These are phyloP conservation scores for Torulaspora globosa DNA, from an alignment of 1,139 yeast species.

Conservation along the genomic window DNA sequence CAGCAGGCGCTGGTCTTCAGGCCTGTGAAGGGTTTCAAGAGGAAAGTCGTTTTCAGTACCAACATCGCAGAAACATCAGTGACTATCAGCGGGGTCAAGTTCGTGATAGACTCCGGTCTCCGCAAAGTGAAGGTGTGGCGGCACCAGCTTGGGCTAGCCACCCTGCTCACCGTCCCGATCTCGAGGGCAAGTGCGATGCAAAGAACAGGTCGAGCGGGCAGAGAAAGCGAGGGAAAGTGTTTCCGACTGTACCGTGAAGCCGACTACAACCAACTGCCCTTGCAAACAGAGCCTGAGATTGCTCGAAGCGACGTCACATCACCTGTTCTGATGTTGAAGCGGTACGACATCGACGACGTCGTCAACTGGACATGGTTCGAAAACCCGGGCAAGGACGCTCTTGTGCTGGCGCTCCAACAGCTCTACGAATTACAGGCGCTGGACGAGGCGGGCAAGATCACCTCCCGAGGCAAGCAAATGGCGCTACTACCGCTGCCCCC, in stretches of 20 bases:
- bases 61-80: slow-evolving; percentile 97
- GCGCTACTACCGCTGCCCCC: slow-evolving; percentile 88
- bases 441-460: slow-evolving; percentile 69
- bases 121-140: slow-evolving; percentile 93
- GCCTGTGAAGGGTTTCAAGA: slow-evolving; percentile 46
- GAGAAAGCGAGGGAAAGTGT: slow-evolving; percentile 91
- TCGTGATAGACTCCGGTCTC: slow-evolving; percentile 88
- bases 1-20: slow-evolving; percentile 77
- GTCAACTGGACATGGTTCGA: slow-evolving; percentile 91
- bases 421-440: slow-evolving; percentile 77
- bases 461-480: slow-evolving; percentile 76
- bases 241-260: slow-evolving; percentile 76
- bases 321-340: slow-evolving; percentile 78
- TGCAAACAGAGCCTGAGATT: slow-evolving; percentile 90
- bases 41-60: slow-evolving; percentile 87
- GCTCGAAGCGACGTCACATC: slow-evolving; percentile 79
- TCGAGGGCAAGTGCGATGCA: slow-evolving; percentile 94
- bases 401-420: slow-evolving; percentile 71
- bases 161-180: slow-evolving; percentile 84
- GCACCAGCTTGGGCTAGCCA: slow-evolving; percentile 84
- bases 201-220: slow-evolving; percentile 98
- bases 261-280: slow-evolving; percentile 57
- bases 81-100: slow-evolving; percentile 92
- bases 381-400: slow-evolving; percentile 76
- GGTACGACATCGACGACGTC: slow-evolving; percentile 77